A percentile compares a stretch with the other conserved stretches of the same genome.
Evolutionary conservation across 23 red algal species (phyloP).

Genomic region (Gracilariopsis chorda): DNA sequence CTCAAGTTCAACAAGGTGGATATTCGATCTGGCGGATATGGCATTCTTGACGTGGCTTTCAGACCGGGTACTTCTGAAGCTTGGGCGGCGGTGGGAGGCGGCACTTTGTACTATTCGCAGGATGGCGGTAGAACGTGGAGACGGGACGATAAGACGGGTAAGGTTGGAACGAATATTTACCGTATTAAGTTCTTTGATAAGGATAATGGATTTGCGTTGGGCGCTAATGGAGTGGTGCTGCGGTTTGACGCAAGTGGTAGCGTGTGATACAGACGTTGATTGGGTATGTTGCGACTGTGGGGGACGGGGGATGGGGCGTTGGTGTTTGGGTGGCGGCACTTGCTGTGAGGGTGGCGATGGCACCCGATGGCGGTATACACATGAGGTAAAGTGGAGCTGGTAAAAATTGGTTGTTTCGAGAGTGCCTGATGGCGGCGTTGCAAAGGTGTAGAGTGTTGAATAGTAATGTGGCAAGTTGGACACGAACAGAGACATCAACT

Average conservation of each 20-base stretch:
- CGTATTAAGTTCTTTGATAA: constrained; percentile 94
- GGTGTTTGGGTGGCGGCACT: too few relatives aligned
- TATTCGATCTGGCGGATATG: constrained; percentile 91
- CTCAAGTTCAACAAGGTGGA: constrained; percentile 92
- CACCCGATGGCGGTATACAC: too few relatives aligned
- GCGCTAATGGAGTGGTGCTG: constrained; percentile 80
- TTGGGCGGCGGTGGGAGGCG: constrained; percentile 94
- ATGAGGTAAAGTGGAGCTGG: too few relatives aligned
- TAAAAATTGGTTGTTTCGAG: too few relatives aligned
- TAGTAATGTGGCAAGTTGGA: too few relatives aligned
- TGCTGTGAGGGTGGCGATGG: too few relatives aligned
- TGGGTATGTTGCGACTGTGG: too few relatives aligned
- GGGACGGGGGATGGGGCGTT: too few relatives aligned
- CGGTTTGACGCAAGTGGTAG: constrained; percentile 58
- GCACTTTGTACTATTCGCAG: constrained; percentile 64
- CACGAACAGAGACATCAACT: background rate
- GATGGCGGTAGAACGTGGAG: constrained; percentile 88
- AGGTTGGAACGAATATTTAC: constrained; percentile 85
- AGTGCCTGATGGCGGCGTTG: too few relatives aligned
- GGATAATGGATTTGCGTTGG: constrained; percentile 87
- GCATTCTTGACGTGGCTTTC: constrained; percentile 90
- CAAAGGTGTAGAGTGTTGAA: too few relatives aligned
- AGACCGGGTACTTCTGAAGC: constrained; percentile 67
- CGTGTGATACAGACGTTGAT: background rate
- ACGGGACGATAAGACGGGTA: constrained; percentile 59